Evolutionary conservation across 179 eudicot genomes (phyloP).

Genomic region (Silene noctiflora): DNA sequence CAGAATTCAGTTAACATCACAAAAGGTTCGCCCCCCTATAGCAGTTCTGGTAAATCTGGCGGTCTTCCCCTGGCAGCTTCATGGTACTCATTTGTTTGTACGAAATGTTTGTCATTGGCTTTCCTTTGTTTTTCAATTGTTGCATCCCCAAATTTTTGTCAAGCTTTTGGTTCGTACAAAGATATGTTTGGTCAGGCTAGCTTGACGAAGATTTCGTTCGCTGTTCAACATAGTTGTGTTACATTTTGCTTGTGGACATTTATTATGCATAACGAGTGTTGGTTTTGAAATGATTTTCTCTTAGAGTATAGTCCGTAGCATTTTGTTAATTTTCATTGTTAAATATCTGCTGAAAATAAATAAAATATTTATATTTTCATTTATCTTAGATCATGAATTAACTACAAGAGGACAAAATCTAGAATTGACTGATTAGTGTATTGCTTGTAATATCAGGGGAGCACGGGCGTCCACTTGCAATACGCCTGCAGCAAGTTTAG

Average conservation of each 20-base stretch:
- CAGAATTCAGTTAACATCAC: slow-evolving; percentile 39
- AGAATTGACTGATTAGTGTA: neutral
- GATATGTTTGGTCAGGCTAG: neutral
- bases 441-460: slow-evolving; percentile 45
- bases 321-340: too few species aligned
- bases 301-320: too few species aligned
- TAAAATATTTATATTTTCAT: neutral
- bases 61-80: slow-evolving; percentile 85
- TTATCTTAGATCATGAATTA: neutral
- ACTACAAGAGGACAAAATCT: neutral
- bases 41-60: slow-evolving; percentile 65
- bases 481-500: slow-evolving; percentile 36
- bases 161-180: neutral
- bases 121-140: neutral
- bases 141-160: neutral
- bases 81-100: slow-evolving; percentile 43
- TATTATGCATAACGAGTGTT: too few species aligned
- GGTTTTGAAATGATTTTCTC: too few species aligned
- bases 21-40: slow-evolving; percentile 61
- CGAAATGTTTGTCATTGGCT: neutral
- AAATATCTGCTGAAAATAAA: neutral
- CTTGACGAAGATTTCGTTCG: neutral
- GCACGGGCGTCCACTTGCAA: slow-evolving; percentile 55
- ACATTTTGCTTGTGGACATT: too few species aligned
- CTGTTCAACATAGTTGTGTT: neutral